phyloP scores from a whole-genome alignment of 2,329 filamentous ascomycete species.

The Lecanoromycetidae sp. region DNA sequence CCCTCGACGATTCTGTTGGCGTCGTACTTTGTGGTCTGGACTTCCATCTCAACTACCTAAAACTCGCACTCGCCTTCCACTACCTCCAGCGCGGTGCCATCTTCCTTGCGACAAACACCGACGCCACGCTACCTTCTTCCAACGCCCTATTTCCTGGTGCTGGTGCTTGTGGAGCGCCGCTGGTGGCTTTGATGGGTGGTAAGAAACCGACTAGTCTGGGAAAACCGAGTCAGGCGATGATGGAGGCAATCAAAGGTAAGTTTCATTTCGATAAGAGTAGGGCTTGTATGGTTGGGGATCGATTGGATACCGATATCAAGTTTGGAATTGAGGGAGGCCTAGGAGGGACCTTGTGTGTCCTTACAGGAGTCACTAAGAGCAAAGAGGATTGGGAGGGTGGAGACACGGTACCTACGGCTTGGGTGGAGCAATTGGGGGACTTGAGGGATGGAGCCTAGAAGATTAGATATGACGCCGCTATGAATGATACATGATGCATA shows the following conservation, averaged over 20 bases:
- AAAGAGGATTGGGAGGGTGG: conserved; percentile 69
- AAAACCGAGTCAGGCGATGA: conserved; percentile 97
- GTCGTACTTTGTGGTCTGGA: conserved; percentile 83
- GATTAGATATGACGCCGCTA: not conserved
- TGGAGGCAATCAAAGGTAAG: conserved; percentile 96
- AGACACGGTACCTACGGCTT: conserved; percentile 62
- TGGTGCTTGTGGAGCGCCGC: conserved; percentile 65
- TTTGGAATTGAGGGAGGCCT: conserved; percentile 86
- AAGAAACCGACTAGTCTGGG: conserved; percentile 65
- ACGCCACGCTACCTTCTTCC: conserved; percentile 75
- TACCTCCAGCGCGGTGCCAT: conserved; percentile 69
- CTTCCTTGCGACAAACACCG: conserved; percentile 87
- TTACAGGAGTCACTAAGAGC: conserved; percentile 74
- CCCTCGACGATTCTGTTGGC: conserved; percentile 78
- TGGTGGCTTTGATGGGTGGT: conserved; percentile 55
- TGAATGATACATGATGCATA: too few species aligned
- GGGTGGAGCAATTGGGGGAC: conserved; percentile 75
- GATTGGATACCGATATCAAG: conserved; percentile 87
- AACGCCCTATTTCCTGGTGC: conserved; percentile 83
- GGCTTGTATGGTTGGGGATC: conserved; percentile 93
- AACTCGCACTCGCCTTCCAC: conserved; percentile 71
- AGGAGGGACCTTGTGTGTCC: conserved; percentile 78
- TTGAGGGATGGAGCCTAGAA: conserved; percentile 30
- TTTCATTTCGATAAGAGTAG: conserved; percentile 73
- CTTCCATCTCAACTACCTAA: conserved; percentile 91